Evolutionary conservation across 441 rosid species (phyloP), one percentile per base, ranked within the genome.

Genomic region (Croton setiger): DNA sequence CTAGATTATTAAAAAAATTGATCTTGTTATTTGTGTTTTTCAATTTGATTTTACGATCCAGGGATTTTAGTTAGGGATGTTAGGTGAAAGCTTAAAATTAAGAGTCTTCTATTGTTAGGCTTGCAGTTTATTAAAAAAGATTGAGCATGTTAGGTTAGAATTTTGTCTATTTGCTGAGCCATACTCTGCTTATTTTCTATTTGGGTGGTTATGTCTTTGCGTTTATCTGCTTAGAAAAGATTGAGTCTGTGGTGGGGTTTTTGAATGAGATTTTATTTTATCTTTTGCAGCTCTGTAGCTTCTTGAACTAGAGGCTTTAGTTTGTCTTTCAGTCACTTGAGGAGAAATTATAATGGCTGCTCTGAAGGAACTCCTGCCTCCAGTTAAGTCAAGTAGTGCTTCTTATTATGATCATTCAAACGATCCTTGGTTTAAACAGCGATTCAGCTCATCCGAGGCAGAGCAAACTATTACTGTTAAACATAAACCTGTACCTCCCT

Each of bases 401-500:
- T 65, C 93, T 21, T 78, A 73, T 69, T 94, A 94, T 60, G 99
- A 94, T 73, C 99, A 91, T 74, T 81, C 98, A 0, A 90, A 76
- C 58, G 98, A 94, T 64, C 91, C 98, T 1, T 94, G 99, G 99
- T 94, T 92, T 78, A 94, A 84, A 75, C 88, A 88, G 76, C 82
- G 88, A 15, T 85, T 85, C 62, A 71, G 44, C 27, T 66, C 88
- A 12, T 69, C 89, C 4, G 92, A 90, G 65, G 64, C 68, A 0
- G 91, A 85, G 52, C 72, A 74, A 52, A 37, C 89, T 8, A 35
- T 79, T 31, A 79, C 54, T 45, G 68, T 82, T 37, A 76, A 80
- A 17, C 79, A 69, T 47, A 91, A 87, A 35, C 75, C 79, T 12
- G 97, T 91, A 0, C 96, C 97, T 44, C 90, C 78, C 5, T 91